Evolutionary conservation across 208 protist species (phyloP), one percentile per base, ranked within the genome.

Genomic region (Leptomonas pyrrhocoris): DNA sequence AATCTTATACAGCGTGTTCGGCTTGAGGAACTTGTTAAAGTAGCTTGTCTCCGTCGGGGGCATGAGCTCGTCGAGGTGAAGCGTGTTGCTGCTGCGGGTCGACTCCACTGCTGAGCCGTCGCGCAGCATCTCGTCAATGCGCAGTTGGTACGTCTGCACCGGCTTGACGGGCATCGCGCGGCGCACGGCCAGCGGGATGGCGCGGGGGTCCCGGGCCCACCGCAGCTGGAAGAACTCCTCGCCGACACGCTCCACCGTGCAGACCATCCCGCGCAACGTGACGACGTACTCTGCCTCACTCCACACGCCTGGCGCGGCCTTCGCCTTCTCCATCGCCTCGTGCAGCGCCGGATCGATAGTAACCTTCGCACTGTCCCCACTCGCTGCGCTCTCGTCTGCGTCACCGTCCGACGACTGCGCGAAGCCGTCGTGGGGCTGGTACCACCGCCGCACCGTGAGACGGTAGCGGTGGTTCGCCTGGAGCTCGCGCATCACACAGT

Each of bases 361-460:
- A 30, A 48, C 27, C 42, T 76, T 31, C 15, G 51, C 23, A 25
- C 4, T 38, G 48, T 48, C 61, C 13, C 49, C 27, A 16, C 25
- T 27, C 6, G 2, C 15, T 19, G 27, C 45, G 16, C 34, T 57
- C 8, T 27, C 55, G 8, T 60, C 30, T n/a, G 49, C 48, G 13
- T 38, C 34, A 38, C 34, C n/a, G n/a, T n/a, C 15, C 48, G 28
- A 53, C 51, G 40, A 28, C 23, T 36, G 63, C 36, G 70, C 27
- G 15, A 92, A 90, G 30, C 71, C 63, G 42, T 89, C 85, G 49
- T 81, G 62, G 5, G 90, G 90, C 28, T 84, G 77, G 62, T 94
- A 96, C 91, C 93, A 97, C 18, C 90, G 87, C n/a, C 93, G 84
- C 68, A 97, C 90, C 23, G 78, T 66, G n/a, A 94, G 65, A 23